Evolutionary conservation across 805 yeast species (phyloP).

Genomic region (Tetrapisispora namnaoensis): DNA sequence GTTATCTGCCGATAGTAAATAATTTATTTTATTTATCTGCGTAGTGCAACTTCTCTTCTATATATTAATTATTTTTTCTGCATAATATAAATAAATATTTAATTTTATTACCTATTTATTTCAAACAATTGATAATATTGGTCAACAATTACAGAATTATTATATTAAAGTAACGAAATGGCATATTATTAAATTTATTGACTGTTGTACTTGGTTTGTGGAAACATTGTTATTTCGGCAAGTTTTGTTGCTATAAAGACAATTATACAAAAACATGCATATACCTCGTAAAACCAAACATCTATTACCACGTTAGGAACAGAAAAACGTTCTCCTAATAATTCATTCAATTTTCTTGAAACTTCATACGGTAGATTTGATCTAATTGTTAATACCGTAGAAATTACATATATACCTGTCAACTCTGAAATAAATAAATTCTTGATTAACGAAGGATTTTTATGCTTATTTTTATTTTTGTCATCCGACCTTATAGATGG

Average conservation of each 20-base stretch:
- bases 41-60: neutral
- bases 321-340: conserved; percentile 26
- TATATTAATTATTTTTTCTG: neutral
- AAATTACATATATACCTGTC: conserved; percentile 32
- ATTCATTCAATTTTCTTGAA: conserved; percentile 24
- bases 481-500: conserved; percentile 10
- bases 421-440: conserved; percentile 32
- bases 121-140: too few relatives aligned
- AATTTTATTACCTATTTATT: neutral
- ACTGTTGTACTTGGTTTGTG: neutral
- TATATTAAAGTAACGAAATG: too few relatives aligned
- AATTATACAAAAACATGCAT: conserved; percentile 24
- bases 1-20: neutral
- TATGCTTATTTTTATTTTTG: conserved; percentile 1
- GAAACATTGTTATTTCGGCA: conserved; percentile 17
- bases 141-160: too few relatives aligned
- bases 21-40: neutral
- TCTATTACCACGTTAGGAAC: conserved; percentile 28
- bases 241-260: conserved; percentile 23
- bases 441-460: conserved; percentile 31
- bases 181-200: neutral
- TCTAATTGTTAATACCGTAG: conserved; percentile 32
- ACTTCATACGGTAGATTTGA: conserved; percentile 31
- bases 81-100: neutral
- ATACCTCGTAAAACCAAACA: conserved; percentile 35